phyloP scores from a whole-genome alignment of 78 protist species.

The Tieghemostelium lacteum region DNA sequence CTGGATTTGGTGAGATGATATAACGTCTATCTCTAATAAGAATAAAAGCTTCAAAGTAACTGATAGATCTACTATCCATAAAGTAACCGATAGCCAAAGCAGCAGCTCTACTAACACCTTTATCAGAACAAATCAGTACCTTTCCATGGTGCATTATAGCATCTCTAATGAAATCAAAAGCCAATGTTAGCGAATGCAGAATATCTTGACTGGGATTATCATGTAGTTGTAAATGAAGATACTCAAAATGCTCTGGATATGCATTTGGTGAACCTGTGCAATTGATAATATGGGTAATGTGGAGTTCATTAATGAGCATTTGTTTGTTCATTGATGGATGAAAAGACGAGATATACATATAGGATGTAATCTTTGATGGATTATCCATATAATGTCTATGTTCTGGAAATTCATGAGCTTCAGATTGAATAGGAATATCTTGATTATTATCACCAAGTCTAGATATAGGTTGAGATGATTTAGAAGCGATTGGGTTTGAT shows the following conservation, averaged over 20 bases:
- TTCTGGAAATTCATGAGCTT: conserved; percentile 55
- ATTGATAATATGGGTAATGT: conserved; percentile 68
- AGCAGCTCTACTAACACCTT: conserved; percentile 62
- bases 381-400: conserved; percentile 46
- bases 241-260: conserved; percentile 59
- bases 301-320: conserved; percentile 42
- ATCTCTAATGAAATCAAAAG: conserved; percentile 71
- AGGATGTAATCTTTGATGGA: conserved; percentile 50
- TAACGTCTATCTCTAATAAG: conserved; percentile 71
- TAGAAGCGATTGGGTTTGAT: background rate
- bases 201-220: conserved; percentile 62
- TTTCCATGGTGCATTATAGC: conserved; percentile 61
- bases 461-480: background rate
- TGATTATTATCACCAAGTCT: background rate
- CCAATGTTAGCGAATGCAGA: conserved; percentile 14
- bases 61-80: conserved; percentile 63
- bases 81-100: conserved; percentile 79
- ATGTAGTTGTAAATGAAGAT: conserved; percentile 59
- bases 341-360: conserved; percentile 66
- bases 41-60: conserved; percentile 79
- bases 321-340: conserved; percentile 64
- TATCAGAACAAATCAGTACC: conserved; percentile 60
- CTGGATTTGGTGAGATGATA: conserved; percentile 61
- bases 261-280: conserved; percentile 81
- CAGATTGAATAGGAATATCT: background rate